Evolutionary conservation across 805 yeast species (phyloP).

Genomic region (Candida morakotiae): DNA sequence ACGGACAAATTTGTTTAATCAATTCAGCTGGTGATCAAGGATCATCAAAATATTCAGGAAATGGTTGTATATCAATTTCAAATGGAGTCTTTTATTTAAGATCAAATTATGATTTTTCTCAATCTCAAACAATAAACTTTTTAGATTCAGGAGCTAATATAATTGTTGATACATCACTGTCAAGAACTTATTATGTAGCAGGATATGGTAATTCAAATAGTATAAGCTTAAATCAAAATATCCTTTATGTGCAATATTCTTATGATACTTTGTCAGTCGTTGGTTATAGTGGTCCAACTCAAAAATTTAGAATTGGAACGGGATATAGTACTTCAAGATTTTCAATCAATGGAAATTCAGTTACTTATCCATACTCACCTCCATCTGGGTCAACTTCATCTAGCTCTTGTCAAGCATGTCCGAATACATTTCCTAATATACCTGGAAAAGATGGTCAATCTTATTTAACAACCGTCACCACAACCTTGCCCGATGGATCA

Average conservation of each 20-base stretch:
- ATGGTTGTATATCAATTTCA: constrained; percentile 19
- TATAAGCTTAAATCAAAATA: constrained; percentile 7
- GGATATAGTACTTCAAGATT: constrained; percentile 15
- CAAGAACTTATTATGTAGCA: constrained; percentile 16
- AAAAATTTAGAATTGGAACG: constrained; percentile 16
- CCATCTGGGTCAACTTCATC: constrained; percentile 13
- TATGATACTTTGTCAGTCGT: constrained; percentile 6
- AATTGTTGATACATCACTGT: constrained; percentile 10
- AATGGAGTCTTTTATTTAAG: not conserved
- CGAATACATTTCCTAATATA: constrained; percentile 12
- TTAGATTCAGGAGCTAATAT: constrained; percentile 14
- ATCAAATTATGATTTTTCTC: not conserved
- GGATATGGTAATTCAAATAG: constrained; percentile 23
- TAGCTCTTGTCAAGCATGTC: constrained; percentile 13
- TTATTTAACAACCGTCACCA: constrained; percentile 7
- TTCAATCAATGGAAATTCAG: constrained; percentile 11
- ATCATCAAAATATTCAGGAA: constrained; percentile 14
- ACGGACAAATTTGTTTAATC: constrained; percentile 24
- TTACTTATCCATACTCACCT: constrained; percentile 15
- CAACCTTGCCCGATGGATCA: constrained; percentile 6
- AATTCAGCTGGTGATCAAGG: constrained; percentile 18
- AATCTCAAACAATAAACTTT: constrained; percentile 15
- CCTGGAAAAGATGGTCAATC: constrained; percentile 11
- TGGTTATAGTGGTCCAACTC: constrained; percentile 10
- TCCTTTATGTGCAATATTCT: constrained; percentile 6